Evolutionary conservation across 176 grass and related monocot genomes (phyloP).

Genomic region (Ensete ventricosum): DNA sequence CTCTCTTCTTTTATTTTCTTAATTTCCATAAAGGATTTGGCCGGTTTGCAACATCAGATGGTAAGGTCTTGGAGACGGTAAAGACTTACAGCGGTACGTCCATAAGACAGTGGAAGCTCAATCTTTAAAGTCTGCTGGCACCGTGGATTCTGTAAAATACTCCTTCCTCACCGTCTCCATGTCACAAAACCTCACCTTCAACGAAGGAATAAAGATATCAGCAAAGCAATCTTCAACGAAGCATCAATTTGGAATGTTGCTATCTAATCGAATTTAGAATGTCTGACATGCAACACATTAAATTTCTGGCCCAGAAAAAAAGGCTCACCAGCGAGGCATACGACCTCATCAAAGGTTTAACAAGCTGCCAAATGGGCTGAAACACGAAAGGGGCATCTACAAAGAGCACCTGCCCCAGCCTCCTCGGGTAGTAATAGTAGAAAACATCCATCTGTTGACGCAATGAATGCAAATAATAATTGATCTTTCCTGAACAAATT

Average conservation of each 20-base stretch:
- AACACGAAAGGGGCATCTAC: conserved; percentile 86
- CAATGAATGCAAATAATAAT: neutral
- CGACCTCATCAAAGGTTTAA: conserved; percentile 80
- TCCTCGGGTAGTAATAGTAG: conserved; percentile 90
- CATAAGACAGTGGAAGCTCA: conserved; percentile 10
- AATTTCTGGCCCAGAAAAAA: neutral
- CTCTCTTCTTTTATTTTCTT: no score
- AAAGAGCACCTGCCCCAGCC: conserved; percentile 77
- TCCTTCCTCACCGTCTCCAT: conserved; percentile 45
- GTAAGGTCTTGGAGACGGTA: neutral
- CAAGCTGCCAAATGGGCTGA: conserved; percentile 77
- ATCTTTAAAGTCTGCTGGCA: conserved; percentile 51
- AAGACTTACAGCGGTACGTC: neutral
- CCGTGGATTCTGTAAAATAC: conserved; percentile 62
- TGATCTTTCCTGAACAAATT: no score
- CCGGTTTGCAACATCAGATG: no score
- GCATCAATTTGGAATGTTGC: neutral
- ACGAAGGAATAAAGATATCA: neutral
- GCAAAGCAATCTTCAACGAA: neutral
- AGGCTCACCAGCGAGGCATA: conserved; percentile 62
- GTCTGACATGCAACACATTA: neutral
- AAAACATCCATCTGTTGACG: conserved; percentile 67
- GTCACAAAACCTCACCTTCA: conserved; percentile 69
- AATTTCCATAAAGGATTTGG: no score
- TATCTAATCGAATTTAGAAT: neutral